phyloP scores from a whole-genome alignment of 306 rosid genomes.

The Vigna hirtella region DNA sequence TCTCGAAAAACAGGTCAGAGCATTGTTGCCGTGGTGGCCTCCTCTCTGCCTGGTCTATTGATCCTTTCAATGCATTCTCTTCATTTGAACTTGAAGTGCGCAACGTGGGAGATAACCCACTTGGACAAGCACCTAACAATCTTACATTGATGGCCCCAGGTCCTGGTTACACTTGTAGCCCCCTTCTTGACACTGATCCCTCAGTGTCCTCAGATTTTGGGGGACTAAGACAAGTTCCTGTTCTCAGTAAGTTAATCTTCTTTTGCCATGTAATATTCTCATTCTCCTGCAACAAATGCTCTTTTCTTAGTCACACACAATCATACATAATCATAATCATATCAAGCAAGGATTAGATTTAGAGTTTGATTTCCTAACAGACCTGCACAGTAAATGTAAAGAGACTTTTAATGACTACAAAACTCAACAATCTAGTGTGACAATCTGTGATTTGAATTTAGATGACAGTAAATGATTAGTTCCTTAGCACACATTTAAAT shows the following conservation, averaged over 20 bases:
- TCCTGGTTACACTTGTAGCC: slow-evolving; percentile 82
- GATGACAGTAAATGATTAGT: neutral
- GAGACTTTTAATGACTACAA: neutral
- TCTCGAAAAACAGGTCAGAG: slow-evolving; percentile 54
- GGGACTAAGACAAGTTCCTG: slow-evolving; percentile 71
- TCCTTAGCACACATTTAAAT: slow-evolving; percentile 23
- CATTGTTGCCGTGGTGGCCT: slow-evolving; percentile 74
- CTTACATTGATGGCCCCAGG: slow-evolving; percentile 77
- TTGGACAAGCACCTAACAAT: slow-evolving; percentile 56
- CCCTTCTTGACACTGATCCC: slow-evolving; percentile 59
- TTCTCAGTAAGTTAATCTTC: slow-evolving; percentile 61
- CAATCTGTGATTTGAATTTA: neutral
- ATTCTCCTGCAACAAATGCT: neutral
- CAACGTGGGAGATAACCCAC: slow-evolving; percentile 41
- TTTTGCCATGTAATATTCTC: neutral
- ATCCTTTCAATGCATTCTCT: slow-evolving; percentile 63
- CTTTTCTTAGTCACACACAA: neutral
- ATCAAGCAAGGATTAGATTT: slow-evolving; percentile 7
- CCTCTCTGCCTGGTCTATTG: slow-evolving; percentile 63
- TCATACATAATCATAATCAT: neutral
- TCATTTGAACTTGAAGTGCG: slow-evolving; percentile 74
- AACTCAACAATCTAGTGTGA: neutral
- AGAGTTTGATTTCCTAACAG: neutral
- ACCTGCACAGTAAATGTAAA: neutral
- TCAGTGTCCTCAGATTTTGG: slow-evolving; percentile 60